Evolutionary conservation across 148 eudicot species (phyloP).

Genomic region (Gaultheria prostrata): DNA sequence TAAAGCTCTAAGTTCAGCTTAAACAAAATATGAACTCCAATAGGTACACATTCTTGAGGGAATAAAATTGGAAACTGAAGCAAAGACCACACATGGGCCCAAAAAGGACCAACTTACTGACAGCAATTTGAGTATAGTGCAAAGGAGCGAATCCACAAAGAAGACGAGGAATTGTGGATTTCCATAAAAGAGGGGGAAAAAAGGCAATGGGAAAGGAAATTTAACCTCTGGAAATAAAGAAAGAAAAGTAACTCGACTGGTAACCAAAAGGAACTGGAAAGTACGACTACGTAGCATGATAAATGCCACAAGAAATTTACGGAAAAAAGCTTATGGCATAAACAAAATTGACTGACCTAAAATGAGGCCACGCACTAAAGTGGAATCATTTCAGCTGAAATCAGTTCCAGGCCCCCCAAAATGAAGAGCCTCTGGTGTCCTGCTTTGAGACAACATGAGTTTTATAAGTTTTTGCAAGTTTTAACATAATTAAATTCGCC

Average conservation of each 20-base stretch:
- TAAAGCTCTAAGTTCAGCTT: not conserved
- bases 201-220: slow-evolving; percentile 20
- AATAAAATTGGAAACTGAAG: slow-evolving; percentile 16
- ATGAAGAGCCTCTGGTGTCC: slow-evolving; percentile 97
- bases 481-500: slow-evolving; percentile 48
- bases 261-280: slow-evolving; percentile 38
- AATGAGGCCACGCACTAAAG: slow-evolving; percentile 89
- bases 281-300: slow-evolving; percentile 48
- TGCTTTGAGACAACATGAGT: slow-evolving; percentile 92
- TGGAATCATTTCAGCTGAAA: slow-evolving; percentile 98
- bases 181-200: slow-evolving; percentile 19
- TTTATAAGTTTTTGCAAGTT: slow-evolving; percentile 65
- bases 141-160: slow-evolving; percentile 16
- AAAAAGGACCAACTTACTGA: not conserved
- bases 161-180: slow-evolving; percentile 18
- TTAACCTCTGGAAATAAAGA: slow-evolving; percentile 21
- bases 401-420: slow-evolving; percentile 98
- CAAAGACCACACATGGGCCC: not conserved
- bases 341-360: slow-evolving; percentile 87
- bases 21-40: slow-evolving; percentile 1
- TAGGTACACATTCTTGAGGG: not conserved
- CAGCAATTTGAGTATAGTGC: not conserved
- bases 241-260: slow-evolving; percentile 27
- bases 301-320: slow-evolving; percentile 58
- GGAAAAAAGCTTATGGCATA: slow-evolving; percentile 48